A percentile compares a stretch with the other conserved stretches of the same genome.
Evolutionary conservation across 495 filamentous ascomycete genomes (phyloP).

Genomic region (Penicillium chermesinum): DNA sequence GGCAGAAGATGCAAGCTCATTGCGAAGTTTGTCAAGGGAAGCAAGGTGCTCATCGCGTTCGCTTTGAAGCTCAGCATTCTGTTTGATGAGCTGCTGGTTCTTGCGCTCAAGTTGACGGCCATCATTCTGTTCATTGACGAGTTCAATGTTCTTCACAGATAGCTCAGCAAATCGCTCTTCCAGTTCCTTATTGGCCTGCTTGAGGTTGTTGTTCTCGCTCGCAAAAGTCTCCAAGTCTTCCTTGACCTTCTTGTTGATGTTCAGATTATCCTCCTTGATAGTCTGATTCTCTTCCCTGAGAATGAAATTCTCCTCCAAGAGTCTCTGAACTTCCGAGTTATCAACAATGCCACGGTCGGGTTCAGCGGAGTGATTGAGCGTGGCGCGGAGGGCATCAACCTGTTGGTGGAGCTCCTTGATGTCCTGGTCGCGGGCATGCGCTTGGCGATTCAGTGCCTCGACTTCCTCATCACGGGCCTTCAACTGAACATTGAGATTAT

Average conservation of each 20-base stretch:
- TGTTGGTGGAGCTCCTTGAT: not conserved
- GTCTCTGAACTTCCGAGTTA: not conserved
- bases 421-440: not conserved
- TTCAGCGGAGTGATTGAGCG: not conserved
- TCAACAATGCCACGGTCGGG: not conserved
- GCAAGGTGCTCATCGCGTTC: constrained; percentile 59
- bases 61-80: constrained; percentile 38
- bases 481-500: not conserved
- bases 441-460: not conserved
- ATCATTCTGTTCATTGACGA: constrained; percentile 57
- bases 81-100: not conserved
- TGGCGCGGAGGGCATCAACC: not conserved
- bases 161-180: constrained; percentile 62
- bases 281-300: constrained; percentile 61
- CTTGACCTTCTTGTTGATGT: not conserved
- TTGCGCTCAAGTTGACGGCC: constrained; percentile 32
- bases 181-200: constrained; percentile 57
- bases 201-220: constrained; percentile 52
- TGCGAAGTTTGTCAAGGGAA: constrained; percentile 50
- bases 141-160: constrained; percentile 49
- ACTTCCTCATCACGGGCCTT: not conserved
- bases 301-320: constrained; percentile 30
- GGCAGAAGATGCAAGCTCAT: constrained; percentile 49
- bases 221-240: constrained; percentile 23
- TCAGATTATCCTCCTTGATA: constrained; percentile 57